Percentiles rank a stretch among this genome's conserved stretches.
Evolutionary conservation across 2,329 filamentous ascomycete genomes (phyloP).

Genomic region (Dothideomycetes sp.): DNA sequence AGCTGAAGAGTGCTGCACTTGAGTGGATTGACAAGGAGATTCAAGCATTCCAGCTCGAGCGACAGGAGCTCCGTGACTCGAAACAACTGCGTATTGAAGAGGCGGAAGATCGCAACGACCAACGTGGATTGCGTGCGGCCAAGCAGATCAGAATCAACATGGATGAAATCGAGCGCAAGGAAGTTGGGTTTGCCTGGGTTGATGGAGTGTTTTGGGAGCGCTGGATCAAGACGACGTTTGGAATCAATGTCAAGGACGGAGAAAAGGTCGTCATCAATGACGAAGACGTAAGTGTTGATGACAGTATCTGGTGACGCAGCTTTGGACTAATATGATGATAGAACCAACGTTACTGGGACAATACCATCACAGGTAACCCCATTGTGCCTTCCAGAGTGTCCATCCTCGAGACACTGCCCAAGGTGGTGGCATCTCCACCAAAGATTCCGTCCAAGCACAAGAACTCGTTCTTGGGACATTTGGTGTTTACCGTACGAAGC

Average conservation of each 20-base stretch:
- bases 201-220: conserved; percentile 96
- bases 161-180: conserved; percentile 75
- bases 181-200: conserved; percentile 93
- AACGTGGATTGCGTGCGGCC: conserved; percentile 73
- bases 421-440: conserved; percentile 58
- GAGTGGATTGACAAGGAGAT: conserved; percentile 99
- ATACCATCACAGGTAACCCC: conserved; percentile 75
- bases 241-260: conserved; percentile 74
- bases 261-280: conserved; percentile 95
- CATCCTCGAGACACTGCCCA: conserved; percentile 76
- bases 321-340: conserved; percentile 30
- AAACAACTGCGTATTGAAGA: conserved; percentile 96
- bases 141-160: conserved; percentile 90
- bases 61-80: conserved; percentile 84
- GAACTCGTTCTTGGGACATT: conserved; percentile 60
- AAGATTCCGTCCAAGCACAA: conserved; percentile 70
- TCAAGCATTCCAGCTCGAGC: conserved; percentile 81
- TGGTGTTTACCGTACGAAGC: conserved; percentile 45
- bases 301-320: conserved; percentile 19
- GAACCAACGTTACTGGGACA: conserved; percentile 94
- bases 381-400: conserved; percentile 85
- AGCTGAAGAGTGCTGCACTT: conserved; percentile 89
- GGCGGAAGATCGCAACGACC: conserved; percentile 84
- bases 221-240: conserved; percentile 92
- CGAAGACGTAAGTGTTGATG: conserved; percentile 65